Evolutionary conservation across 768 basidiomycete species (phyloP).

Genomic region (Termitomyces sp.): DNA sequence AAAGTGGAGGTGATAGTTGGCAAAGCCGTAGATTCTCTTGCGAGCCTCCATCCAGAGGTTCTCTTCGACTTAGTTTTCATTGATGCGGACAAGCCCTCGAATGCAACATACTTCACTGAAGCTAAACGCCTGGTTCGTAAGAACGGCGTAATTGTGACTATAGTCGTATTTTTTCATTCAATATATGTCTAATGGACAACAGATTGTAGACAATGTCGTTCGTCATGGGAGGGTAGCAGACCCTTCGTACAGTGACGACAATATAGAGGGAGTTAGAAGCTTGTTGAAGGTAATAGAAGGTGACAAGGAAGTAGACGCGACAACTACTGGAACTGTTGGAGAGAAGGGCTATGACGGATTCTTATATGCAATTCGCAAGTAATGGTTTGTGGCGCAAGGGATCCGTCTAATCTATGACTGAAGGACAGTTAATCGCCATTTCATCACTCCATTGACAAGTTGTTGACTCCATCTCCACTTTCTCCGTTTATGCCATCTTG

Average conservation of each 20-base stretch:
- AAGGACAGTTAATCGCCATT: neutral
- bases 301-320: slow-evolving; percentile 51
- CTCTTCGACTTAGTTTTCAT: slow-evolving; percentile 71
- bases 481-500: neutral
- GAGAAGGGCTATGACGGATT: slow-evolving; percentile 57
- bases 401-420: neutral
- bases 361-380: slow-evolving; percentile 45
- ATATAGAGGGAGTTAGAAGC: slow-evolving; percentile 45
- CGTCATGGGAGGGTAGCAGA: slow-evolving; percentile 47
- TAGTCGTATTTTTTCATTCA: neutral
- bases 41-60: slow-evolving; percentile 41
- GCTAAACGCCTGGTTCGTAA: slow-evolving; percentile 58
- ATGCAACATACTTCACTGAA: slow-evolving; percentile 55
- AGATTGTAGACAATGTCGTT: slow-evolving; percentile 67
- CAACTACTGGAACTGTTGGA: slow-evolving; percentile 48
- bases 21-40: slow-evolving; percentile 49
- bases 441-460: neutral
- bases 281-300: slow-evolving; percentile 46
- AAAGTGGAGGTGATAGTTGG: slow-evolving; percentile 54
- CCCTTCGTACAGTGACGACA: slow-evolving; percentile 29
- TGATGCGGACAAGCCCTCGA: slow-evolving; percentile 66
- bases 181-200: neutral
- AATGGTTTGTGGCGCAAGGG: neutral
- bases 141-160: slow-evolving; percentile 60
- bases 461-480: neutral